Conservation (phyloP, 441 rosid genomes). For the Adansonia grandidieri region DNA sequence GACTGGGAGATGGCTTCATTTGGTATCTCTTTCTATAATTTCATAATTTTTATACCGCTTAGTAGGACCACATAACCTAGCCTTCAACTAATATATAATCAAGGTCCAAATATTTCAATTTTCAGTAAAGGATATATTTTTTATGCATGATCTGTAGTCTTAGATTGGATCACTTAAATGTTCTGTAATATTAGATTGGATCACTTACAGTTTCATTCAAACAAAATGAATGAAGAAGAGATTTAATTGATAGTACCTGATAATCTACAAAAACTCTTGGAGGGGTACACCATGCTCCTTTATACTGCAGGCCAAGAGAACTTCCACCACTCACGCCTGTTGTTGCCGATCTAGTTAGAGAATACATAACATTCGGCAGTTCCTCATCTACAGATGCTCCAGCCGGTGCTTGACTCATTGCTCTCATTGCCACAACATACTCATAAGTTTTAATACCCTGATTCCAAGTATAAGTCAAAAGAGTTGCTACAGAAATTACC, state of each 20-base stretch:
- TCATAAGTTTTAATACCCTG: conserved; percentile 78
- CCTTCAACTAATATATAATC: background rate
- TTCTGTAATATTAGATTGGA: conserved; percentile 1
- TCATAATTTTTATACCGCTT: background rate
- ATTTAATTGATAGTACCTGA: conserved; percentile 48
- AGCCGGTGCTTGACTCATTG: conserved; percentile 71
- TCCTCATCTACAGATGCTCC: conserved; percentile 66
- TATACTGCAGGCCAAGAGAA: conserved; percentile 65
- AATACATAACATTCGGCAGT: conserved; percentile 54
- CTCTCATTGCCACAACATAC: conserved; percentile 78
- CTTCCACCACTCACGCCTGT: conserved; percentile 77
- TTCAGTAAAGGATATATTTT: background rate
- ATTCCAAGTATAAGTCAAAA: background rate
- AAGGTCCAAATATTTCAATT: background rate
- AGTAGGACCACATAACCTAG: background rate
- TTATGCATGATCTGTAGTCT: background rate
- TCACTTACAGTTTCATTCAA: background rate
- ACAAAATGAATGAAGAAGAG: background rate
- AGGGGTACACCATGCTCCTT: conserved; percentile 82
- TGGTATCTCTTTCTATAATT: background rate
- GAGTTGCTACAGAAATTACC: background rate
- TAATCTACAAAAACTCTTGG: conserved; percentile 77
- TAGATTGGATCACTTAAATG: background rate
- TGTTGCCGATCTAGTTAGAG: conserved; percentile 71
- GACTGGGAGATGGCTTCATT: background rate